Evolutionary conservation across 805 yeast genomes (phyloP).

Genomic region (Wickerhamiella kurtzmanii): DNA sequence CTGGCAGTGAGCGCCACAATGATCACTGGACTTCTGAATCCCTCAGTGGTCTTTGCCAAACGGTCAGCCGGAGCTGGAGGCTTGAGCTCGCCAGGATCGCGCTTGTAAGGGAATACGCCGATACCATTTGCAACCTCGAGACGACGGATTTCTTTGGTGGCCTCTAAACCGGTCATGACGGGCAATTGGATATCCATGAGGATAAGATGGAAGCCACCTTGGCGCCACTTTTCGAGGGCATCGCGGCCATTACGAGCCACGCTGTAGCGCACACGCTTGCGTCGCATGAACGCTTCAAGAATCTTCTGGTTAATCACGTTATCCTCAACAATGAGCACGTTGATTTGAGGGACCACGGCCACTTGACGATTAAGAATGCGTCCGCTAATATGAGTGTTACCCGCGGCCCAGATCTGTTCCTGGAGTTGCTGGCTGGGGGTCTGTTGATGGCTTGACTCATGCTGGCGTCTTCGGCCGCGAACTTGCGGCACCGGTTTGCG

Average conservation of each 20-base stretch:
- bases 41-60: slow-evolving; percentile 27
- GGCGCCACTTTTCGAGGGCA: slow-evolving; percentile 87
- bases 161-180: slow-evolving; percentile 89
- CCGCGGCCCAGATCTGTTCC: slow-evolving; percentile 9
- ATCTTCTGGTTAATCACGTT: slow-evolving; percentile 88
- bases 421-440: slow-evolving; percentile 5
- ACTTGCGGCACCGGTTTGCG: too few relatives aligned
- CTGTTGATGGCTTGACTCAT: slow-evolving; percentile 7
- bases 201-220: slow-evolving; percentile 87
- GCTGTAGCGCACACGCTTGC: slow-evolving; percentile 69
- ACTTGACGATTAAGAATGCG: slow-evolving; percentile 14
- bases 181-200: slow-evolving; percentile 97
- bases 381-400: not conserved
- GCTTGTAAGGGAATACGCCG: slow-evolving; percentile 40
- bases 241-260: slow-evolving; percentile 90
- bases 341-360: slow-evolving; percentile 74
- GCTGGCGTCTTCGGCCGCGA: not conserved
- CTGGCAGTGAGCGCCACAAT: slow-evolving; percentile 95
- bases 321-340: slow-evolving; percentile 90
- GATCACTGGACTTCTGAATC: slow-evolving; percentile 84
- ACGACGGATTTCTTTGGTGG: slow-evolving; percentile 79
- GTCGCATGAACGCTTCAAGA: slow-evolving; percentile 73
- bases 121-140: slow-evolving; percentile 68
- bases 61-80: slow-evolving; percentile 16
- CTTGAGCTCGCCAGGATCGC: slow-evolving; percentile 20